Conservation (phyloP, 345 rosid species). For the Salix brachista region DNA sequence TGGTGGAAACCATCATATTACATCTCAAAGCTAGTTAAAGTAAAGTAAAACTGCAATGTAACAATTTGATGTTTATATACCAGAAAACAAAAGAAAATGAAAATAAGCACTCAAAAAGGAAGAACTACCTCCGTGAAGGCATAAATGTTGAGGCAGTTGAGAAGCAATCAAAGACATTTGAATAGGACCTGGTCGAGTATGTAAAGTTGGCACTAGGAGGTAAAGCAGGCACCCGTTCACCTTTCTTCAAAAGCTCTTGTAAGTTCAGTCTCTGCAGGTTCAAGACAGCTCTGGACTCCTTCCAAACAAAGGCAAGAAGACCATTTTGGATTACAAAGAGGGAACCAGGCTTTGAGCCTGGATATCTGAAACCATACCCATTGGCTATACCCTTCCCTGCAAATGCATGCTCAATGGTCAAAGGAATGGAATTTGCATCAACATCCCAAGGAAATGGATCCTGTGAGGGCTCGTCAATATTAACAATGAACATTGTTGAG, state of each 20-base stretch:
- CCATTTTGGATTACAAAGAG: constrained; percentile 61
- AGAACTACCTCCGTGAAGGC: constrained; percentile 49
- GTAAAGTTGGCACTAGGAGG: constrained; percentile 65
- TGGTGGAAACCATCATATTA: neutral
- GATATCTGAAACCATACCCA: constrained; percentile 89
- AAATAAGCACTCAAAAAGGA: neutral
- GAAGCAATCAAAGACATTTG: constrained; percentile 68
- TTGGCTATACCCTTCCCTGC: constrained; percentile 80
- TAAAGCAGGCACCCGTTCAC: constrained; percentile 57
- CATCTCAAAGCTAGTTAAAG: neutral
- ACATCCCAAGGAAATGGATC: constrained; percentile 67
- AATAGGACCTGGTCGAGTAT: constrained; percentile 71
- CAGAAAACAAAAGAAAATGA: neutral
- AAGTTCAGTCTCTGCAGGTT: constrained; percentile 70
- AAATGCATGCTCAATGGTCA: constrained; percentile 45
- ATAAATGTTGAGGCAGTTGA: constrained; percentile 34
- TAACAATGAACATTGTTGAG: constrained; percentile 74
- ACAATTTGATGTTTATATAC: neutral
- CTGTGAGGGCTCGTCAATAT: constrained; percentile 60
- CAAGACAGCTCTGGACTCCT: constrained; percentile 63
- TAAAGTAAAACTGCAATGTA: neutral
- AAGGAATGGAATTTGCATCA: constrained; percentile 51
- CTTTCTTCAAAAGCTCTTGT: constrained; percentile 69
- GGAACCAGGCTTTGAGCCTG: constrained; percentile 80
- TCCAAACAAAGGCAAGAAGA: constrained; percentile 80